phyloP scores from a whole-genome alignment of 73 alveolate genomes.

The Stentor coeruleus region DNA sequence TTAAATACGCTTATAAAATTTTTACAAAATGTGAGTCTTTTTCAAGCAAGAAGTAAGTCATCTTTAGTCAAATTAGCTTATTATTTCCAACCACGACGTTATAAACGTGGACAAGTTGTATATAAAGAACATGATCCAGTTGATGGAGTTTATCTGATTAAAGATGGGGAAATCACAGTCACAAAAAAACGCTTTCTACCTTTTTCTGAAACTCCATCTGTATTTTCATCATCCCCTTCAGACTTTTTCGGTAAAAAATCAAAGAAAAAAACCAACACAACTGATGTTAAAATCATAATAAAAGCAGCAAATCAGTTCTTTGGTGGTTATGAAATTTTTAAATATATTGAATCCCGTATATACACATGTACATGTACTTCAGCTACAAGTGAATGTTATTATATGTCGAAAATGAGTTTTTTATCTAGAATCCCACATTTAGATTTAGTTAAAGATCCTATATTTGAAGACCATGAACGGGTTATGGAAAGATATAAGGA shows the following conservation, averaged over 20 bases:
- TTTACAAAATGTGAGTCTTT: constrained; percentile 38
- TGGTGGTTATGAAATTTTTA: constrained; percentile 7
- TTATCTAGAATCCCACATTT: background rate
- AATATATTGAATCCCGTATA: background rate
- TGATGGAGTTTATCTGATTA: constrained; percentile 33
- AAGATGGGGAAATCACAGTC: constrained; percentile 56
- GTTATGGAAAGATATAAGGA: background rate
- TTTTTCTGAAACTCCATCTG: background rate
- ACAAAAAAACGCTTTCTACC: constrained; percentile 8
- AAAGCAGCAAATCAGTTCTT: background rate
- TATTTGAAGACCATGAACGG: background rate
- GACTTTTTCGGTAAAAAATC: background rate
- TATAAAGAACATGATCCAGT: constrained; percentile 44
- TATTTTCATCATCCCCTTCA: background rate
- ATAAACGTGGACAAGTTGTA: constrained; percentile 32
- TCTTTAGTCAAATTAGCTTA: constrained; percentile 39
- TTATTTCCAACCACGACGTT: constrained; percentile 29
- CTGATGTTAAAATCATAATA: background rate
- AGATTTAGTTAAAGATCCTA: background rate
- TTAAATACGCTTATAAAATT: constrained; percentile 33
- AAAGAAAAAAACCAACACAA: background rate
- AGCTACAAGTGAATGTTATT: background rate
- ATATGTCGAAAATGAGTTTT: background rate
- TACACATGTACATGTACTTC: background rate
- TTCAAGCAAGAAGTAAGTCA: constrained; percentile 36